phyloP scores from a whole-genome alignment of 306 rosid genomes.

The Cucumis hystrix region DNA sequence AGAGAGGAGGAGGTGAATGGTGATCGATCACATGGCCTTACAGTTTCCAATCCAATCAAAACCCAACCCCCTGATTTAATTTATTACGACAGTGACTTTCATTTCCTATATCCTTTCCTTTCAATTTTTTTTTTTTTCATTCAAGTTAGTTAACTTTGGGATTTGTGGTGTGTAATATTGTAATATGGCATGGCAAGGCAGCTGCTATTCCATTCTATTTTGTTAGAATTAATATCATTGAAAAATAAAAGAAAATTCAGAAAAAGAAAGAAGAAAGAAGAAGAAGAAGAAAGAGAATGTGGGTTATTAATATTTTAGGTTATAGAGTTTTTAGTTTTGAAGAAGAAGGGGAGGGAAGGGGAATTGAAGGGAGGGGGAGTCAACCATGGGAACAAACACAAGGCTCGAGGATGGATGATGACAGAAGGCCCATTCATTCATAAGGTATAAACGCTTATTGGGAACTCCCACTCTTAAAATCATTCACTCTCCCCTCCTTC shows the following conservation, averaged over 20 bases:
- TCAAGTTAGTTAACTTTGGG: slow-evolving; percentile 44
- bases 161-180: slow-evolving; percentile 26
- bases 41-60: not conserved
- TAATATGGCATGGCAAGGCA: too few species aligned
- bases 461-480: slow-evolving; percentile 33
- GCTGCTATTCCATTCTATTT: too few species aligned
- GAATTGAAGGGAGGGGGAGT: not conserved
- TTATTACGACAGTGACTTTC: not conserved
- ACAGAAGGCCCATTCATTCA: not conserved
- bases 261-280: not conserved
- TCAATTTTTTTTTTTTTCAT: not conserved
- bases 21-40: not conserved
- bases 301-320: too few species aligned
- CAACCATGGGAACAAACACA: slow-evolving; percentile 63
- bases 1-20: too few species aligned
- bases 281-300: not conserved
- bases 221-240: too few species aligned
- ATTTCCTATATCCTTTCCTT: not conserved
- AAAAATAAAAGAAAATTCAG: not conserved
- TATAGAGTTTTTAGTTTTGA: not conserved
- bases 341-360: too few species aligned
- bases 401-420: slow-evolving; percentile 47
- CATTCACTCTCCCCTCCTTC: not conserved
- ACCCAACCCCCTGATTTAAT: not conserved
- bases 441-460: slow-evolving; percentile 23